Percentiles rank a stretch among this genome's conserved stretches.
Conservation (phyloP, 2,329 filamentous ascomycete species). For the Aspergillus quadricinctus region DNA sequence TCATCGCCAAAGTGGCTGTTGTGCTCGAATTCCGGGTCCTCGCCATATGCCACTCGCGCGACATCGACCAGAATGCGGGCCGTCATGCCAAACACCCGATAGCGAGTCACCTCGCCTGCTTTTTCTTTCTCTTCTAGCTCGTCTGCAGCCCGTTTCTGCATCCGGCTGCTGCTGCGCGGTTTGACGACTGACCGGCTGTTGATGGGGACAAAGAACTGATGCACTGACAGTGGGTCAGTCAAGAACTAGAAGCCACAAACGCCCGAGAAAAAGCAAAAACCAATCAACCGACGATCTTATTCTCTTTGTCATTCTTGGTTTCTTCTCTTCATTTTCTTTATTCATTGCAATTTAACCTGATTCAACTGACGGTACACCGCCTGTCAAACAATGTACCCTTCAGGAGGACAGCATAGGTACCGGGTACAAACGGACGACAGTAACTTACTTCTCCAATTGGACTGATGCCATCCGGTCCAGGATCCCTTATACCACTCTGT, state of each 20-base stretch:
- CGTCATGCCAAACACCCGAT: constrained; percentile 94
- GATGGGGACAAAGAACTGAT: constrained; percentile 88
- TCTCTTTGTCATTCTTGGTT: neutral
- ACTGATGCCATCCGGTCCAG: constrained; percentile 76
- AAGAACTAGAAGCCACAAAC: constrained; percentile 3
- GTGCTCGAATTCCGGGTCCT: constrained; percentile 80
- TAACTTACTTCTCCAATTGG: constrained; percentile 61
- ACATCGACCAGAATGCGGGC: constrained; percentile 85
- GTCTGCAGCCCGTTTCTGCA: constrained; percentile 38
- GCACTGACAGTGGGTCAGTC: constrained; percentile 50
- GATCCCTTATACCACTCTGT: constrained; percentile 78
- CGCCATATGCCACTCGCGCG: constrained; percentile 74
- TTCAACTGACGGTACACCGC: neutral
- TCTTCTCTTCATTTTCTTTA: neutral
- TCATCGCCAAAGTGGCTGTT: constrained; percentile 63
- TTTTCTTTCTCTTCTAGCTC: constrained; percentile 47
- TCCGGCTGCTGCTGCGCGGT: constrained; percentile 43
- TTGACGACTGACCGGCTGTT: constrained; percentile 64
- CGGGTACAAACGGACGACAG: neutral
- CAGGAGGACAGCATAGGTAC: neutral
- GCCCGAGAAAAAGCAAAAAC: neutral
- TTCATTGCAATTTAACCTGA: neutral
- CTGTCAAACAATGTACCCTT: neutral
- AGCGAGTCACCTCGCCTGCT: constrained; percentile 51
- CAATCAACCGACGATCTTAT: neutral